These are phyloP conservation scores for Nicotiana tomentosiformis DNA, from an alignment of 257 asterid genomes.

Conservation along the genomic window DNA sequence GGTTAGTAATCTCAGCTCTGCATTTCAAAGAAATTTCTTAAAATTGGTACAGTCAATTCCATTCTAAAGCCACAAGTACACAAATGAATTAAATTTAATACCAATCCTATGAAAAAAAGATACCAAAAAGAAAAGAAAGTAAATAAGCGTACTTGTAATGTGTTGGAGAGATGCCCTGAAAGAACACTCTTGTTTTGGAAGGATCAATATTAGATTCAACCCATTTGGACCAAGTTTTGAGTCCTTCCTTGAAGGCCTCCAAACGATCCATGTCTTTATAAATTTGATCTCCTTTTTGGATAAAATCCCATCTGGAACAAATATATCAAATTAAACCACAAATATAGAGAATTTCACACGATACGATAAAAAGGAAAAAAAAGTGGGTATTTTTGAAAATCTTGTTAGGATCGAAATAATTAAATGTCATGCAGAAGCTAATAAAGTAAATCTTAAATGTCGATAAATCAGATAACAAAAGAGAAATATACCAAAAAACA, in stretches of 20 bases:
- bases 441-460: rapidly evolving
- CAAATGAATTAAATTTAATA: too few species aligned
- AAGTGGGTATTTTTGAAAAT: not conserved
- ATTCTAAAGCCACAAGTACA: not conserved
- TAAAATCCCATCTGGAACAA: slow-evolving; percentile 60
- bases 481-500: too few species aligned
- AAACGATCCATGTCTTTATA: slow-evolving; percentile 64
- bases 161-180: slow-evolving; percentile 78
- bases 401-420: not conserved
- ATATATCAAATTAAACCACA: too few species aligned
- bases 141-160: slow-evolving; percentile 52
- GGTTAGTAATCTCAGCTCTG: not conserved
- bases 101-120: not conserved
- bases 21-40: not conserved
- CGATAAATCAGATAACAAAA: too few species aligned
- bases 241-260: slow-evolving; percentile 47
- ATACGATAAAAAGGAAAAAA: not conserved
- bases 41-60: not conserved
- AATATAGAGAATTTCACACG: too few species aligned
- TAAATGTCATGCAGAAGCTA: too few species aligned
- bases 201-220: slow-evolving; percentile 56
- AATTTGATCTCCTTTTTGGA: slow-evolving; percentile 37
- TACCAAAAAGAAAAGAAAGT: not conserved
- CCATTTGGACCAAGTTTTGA: slow-evolving; percentile 80
- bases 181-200: slow-evolving; percentile 47